Conservation (phyloP, 2,329 filamentous ascomycete species). For the Camptophora hylomeconis region DNA sequence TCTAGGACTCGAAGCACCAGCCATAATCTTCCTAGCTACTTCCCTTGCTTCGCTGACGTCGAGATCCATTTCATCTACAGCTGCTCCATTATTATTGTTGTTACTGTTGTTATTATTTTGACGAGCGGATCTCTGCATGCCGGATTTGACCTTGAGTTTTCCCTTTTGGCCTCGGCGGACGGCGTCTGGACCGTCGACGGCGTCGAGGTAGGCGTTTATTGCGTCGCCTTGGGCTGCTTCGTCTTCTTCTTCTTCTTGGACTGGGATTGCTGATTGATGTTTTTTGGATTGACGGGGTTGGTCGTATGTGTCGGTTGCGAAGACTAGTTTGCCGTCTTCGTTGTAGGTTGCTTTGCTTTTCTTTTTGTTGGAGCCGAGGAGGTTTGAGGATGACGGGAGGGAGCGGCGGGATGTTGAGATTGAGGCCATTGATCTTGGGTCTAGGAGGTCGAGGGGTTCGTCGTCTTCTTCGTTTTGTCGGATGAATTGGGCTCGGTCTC, state of each 20-base stretch:
- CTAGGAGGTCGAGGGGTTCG: constrained; percentile 86
- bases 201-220: constrained; percentile 49
- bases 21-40: constrained; percentile 14
- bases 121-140: constrained; percentile 23
- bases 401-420: constrained; percentile 81
- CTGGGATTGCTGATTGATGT: too few relatives aligned
- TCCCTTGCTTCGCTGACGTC: constrained; percentile 36
- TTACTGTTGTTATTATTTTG: constrained; percentile 19
- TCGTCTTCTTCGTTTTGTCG: constrained; percentile 62
- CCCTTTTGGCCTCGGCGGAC: constrained; percentile 45
- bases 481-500: constrained; percentile 56
- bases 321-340: constrained; percentile 31
- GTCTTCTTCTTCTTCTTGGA: constrained; percentile 11
- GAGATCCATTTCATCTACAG: constrained; percentile 31
- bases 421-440: constrained; percentile 75
- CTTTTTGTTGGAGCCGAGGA: constrained; percentile 21
- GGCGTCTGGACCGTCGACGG: constrained; percentile 47
- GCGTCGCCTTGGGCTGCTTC: constrained; percentile 18
- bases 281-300: constrained; percentile 31
- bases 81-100: constrained; percentile 25
- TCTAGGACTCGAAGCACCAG: constrained; percentile 4
- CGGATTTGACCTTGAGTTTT: constrained; percentile 45
- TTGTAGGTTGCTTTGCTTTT: constrained; percentile 30
- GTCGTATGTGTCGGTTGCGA: constrained; percentile 33
- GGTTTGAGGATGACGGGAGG: constrained; percentile 12